These are phyloP conservation scores for Cyclanthera cordifolia DNA, from an alignment of 306 rosid genomes.

Conservation along the genomic window DNA sequence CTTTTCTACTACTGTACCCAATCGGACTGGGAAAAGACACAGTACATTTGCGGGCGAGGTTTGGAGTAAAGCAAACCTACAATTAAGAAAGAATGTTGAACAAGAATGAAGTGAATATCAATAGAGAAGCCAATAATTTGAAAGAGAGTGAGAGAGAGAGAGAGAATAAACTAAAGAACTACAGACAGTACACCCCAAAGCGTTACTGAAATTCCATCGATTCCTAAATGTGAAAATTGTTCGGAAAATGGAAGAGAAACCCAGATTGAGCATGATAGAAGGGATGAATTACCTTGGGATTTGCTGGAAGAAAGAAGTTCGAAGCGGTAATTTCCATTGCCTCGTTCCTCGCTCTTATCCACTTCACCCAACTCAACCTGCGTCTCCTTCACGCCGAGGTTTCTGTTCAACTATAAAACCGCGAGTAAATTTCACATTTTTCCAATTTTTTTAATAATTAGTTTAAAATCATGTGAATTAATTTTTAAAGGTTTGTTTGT, in stretches of 20 bases:
- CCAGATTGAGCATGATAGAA: background rate
- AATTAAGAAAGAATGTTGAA: background rate
- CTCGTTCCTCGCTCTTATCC: background rate
- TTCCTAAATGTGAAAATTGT: background rate
- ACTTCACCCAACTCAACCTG: background rate
- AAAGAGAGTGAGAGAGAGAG: too few relatives aligned
- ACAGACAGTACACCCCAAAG: too few relatives aligned
- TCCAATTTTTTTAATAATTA: too few relatives aligned
- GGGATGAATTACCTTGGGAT: conserved; percentile 34
- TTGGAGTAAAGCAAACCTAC: conserved; percentile 30
- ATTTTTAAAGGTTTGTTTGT: too few relatives aligned
- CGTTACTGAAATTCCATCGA: background rate
- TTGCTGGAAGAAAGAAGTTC: conserved; percentile 21
- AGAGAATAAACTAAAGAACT: background rate
- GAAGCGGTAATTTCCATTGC: conserved; percentile 37
- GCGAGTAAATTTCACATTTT: too few relatives aligned
- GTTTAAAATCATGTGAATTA: too few relatives aligned
- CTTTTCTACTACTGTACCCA: conserved; percentile 10
- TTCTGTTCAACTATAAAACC: background rate
- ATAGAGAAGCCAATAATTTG: background rate
- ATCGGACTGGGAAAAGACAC: conserved; percentile 26
- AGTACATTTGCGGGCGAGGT: conserved; percentile 12
- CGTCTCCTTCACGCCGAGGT: background rate
- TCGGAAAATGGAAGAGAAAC: background rate
- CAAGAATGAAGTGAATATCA: background rate